Evolutionary conservation across 805 yeast species (phyloP), one percentile per base, ranked within the genome.

Genomic region (Candida krabiensis): DNA sequence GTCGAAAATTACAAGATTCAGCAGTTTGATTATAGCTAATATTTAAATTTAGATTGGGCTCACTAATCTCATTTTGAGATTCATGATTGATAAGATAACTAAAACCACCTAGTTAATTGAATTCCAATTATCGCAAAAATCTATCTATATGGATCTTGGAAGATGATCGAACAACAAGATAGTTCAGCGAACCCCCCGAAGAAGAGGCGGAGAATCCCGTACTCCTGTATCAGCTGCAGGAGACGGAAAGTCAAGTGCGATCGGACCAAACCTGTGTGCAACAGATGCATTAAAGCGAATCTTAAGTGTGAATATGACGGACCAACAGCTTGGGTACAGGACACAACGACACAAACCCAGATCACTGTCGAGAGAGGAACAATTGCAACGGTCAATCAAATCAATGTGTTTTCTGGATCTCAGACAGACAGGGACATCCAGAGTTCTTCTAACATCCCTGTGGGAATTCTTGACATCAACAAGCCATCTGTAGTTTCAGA

Each of bases 211-310:
- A 46, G 57, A 29, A 52, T 49, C 8, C 57, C 57, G 12, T 47
- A 47, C 27, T 54, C 59, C 4, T 54, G 59, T 28, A 22, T 50
- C 13, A 37, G 38, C 16, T 54, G 59, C 31, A 40, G 59, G 11
- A 45, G 42, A 14, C 21, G 50, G 9, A 54, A 54, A 42, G 44
- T 53, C 28, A 54, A 54, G 39, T 54, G 59, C 37, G 52, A 52
- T 31, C 38, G 56, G n/a, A 32, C 23, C 3, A 43, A 48, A 32
- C 59, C 59, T 2, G 23, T 38, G 2, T 54, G 59, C 39, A 34
- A 44, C 9, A 25, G 48, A 30, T 54, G 59, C 30, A 24, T 30
- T 3, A 44, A 47, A 17, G 36, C 50, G 11, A 33, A 30, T n/a
- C 22, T 42, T 12, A 17, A 8, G 1, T 54, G 59, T 35, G 46